Conservation (phyloP, 805 yeast species). For the Candida broadrunensis region DNA sequence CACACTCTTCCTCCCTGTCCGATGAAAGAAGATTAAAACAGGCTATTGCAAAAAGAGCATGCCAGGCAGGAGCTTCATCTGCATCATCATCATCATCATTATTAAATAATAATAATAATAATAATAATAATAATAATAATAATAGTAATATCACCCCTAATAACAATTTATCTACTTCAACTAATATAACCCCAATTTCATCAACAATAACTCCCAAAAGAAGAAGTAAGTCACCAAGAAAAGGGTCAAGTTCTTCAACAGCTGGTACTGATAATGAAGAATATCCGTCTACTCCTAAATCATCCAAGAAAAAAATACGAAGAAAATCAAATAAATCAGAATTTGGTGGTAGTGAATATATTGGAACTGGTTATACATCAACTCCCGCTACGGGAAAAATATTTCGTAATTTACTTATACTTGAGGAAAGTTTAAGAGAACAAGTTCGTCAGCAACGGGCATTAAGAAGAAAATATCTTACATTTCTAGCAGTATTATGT, state of each 20-base stretch:
- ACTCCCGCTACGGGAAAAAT: constrained; percentile 64
- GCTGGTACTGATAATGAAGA: constrained; percentile 1
- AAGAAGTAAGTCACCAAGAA: constrained; percentile 9
- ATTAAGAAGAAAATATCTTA: constrained; percentile 59
- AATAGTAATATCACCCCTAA: neutral
- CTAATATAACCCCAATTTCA: neutral
- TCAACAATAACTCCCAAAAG: no score
- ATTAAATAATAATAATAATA: neutral
- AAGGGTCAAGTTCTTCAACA: constrained; percentile 6
- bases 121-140: neutral
- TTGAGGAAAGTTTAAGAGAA: constrained; percentile 81
- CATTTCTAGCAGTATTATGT: constrained; percentile 45
- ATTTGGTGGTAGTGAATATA: constrained; percentile 5
- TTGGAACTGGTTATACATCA: constrained; percentile 28
- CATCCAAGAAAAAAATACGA: constrained; percentile 19
- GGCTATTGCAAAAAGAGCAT: neutral
- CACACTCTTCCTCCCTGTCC: neutral
- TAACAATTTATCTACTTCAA: neutral
- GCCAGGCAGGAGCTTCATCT: constrained; percentile 1
- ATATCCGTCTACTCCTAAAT: constrained; percentile 16
- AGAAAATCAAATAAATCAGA: constrained; percentile 18
- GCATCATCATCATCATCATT: constrained; percentile 1
- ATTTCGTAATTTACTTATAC: constrained; percentile 73
- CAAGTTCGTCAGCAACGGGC: constrained; percentile 74
- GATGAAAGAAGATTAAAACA: neutral